phyloP scores from a whole-genome alignment of 1,284 basidiomycete species.

The Moesziomyces parantarcticus region DNA sequence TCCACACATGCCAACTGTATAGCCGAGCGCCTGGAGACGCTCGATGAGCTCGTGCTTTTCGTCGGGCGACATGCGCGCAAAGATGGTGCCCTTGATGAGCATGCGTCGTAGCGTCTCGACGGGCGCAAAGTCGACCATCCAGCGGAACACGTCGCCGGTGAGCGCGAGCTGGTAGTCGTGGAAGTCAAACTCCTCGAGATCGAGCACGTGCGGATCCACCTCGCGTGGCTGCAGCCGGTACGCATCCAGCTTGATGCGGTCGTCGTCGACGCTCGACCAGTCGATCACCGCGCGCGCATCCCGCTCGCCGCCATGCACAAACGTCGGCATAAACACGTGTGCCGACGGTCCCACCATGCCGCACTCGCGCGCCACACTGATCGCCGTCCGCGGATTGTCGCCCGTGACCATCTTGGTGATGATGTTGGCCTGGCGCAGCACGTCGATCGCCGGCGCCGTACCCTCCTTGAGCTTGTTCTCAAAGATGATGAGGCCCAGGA shows the following conservation, averaged over 20 bases:
- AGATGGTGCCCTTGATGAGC: slow-evolving; percentile 97
- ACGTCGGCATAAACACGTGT: slow-evolving; percentile 89
- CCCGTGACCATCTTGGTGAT: slow-evolving; percentile 98
- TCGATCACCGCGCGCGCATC: slow-evolving; percentile 79
- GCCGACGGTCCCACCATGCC: slow-evolving; percentile 87
- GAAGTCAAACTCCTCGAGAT: slow-evolving; percentile 61
- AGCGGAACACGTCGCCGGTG: slow-evolving; percentile 97
- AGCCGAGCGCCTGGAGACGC: slow-evolving; percentile 89
- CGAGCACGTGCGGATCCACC: slow-evolving; percentile 58
- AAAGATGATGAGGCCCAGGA: slow-evolving; percentile 96
- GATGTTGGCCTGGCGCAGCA: slow-evolving; percentile 87
- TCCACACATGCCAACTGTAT: slow-evolving; percentile 97
- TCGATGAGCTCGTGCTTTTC: slow-evolving; percentile 99
- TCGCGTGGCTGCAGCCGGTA: slow-evolving; percentile 75
- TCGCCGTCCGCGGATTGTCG: slow-evolving; percentile 95
- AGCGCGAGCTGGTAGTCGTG: slow-evolving; percentile 93
- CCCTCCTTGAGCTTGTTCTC: slow-evolving; percentile 98
- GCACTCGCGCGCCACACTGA: slow-evolving; percentile 96
- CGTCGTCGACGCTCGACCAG: slow-evolving; percentile 94
- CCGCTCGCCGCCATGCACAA: slow-evolving; percentile 76
- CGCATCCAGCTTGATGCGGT: slow-evolving; percentile 85
- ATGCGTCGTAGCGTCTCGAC: slow-evolving; percentile 75
- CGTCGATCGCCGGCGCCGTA: slow-evolving; percentile 89
- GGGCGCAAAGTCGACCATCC: slow-evolving; percentile 96
- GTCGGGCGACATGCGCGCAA: slow-evolving; percentile 98